Conservation (phyloP, 2,329 filamentous ascomycete species). For the Ophiognomonia clavigignenti-juglandacearum region DNA sequence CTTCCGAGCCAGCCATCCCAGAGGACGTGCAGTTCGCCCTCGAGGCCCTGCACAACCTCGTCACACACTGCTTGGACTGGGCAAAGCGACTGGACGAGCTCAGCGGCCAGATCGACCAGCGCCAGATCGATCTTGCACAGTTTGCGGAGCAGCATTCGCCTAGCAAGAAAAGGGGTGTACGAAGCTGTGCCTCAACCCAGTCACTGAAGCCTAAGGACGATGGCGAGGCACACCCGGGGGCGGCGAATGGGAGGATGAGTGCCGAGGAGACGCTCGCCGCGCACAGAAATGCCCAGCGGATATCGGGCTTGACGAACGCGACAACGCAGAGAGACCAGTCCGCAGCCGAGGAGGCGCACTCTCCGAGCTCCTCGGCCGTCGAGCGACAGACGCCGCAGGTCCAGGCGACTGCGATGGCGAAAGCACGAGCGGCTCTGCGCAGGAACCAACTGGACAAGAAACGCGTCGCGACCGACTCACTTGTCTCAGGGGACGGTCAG, state of each 20-base stretch:
- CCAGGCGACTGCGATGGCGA: conserved; percentile 38
- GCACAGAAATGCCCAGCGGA: background rate
- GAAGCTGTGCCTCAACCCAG: conserved; percentile 23
- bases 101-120: conserved; percentile 54
- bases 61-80: conserved; percentile 56
- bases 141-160: conserved; percentile 24
- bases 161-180: conserved; percentile 20
- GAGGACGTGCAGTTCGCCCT: conserved; percentile 34
- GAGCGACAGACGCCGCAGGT: conserved; percentile 40
- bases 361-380: conserved; percentile 30
- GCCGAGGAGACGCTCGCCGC: background rate
- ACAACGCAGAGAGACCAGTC: conserved; percentile 7
- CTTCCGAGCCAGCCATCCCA: conserved; percentile 1
- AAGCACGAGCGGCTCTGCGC: conserved; percentile 42
- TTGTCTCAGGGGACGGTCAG: conserved; percentile 41
- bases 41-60: conserved; percentile 52
- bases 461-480: conserved; percentile 34
- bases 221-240: conserved; percentile 10
- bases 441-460: conserved; percentile 39
- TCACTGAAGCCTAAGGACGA: conserved; percentile 22
- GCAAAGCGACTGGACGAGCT: conserved; percentile 54
- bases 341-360: conserved; percentile 22
- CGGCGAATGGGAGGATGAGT: background rate
- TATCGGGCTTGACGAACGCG: conserved; percentile 1
- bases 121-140: conserved; percentile 54